phyloP scores from a whole-genome alignment of 2,329 filamentous ascomycete species.

The Fusarium nodosum region DNA sequence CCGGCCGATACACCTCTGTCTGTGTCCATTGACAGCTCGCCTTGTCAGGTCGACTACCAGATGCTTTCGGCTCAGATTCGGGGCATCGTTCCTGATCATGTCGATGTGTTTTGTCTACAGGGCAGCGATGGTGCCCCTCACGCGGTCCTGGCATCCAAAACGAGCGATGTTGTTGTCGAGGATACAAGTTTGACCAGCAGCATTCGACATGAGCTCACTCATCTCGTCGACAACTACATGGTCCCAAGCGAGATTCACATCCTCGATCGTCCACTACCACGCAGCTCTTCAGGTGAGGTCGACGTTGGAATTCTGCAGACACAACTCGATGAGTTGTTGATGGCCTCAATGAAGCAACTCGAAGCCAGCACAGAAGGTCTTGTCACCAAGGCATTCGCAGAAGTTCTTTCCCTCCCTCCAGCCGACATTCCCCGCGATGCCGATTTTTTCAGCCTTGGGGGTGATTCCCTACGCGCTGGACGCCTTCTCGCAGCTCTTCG shows the following conservation, averaged over 20 bases:
- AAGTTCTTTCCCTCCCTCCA: not conserved
- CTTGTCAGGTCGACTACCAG: not conserved
- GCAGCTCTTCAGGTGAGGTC: not conserved
- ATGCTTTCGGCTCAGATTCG: not conserved
- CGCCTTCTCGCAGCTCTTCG: slow-evolving; percentile 4
- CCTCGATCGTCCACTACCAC: not conserved
- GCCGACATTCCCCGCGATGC: not conserved
- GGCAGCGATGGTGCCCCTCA: not conserved
- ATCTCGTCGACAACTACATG: slow-evolving; percentile 3
- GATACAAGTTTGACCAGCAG: rapidly evolving
- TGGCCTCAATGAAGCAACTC: not conserved
- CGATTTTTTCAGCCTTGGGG: slow-evolving; percentile 10
- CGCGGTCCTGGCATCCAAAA: not conserved
- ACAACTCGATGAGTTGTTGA: not conserved
- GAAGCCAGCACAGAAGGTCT: slow-evolving; percentile 7
- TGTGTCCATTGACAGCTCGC: rapidly evolving
- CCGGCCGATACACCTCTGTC: not conserved
- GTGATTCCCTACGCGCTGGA: slow-evolving; percentile 4
- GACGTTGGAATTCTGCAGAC: not conserved
- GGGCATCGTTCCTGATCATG: not conserved
- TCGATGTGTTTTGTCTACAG: not conserved
- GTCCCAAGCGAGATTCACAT: not conserved
- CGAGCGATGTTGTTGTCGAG: rapidly evolving
- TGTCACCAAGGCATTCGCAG: not conserved
- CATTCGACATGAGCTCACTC: not conserved